Evolutionary conservation across 331 rosid genomes (phyloP), one percentile per base, ranked within the genome.

Genomic region (Rosa hybrid): DNA sequence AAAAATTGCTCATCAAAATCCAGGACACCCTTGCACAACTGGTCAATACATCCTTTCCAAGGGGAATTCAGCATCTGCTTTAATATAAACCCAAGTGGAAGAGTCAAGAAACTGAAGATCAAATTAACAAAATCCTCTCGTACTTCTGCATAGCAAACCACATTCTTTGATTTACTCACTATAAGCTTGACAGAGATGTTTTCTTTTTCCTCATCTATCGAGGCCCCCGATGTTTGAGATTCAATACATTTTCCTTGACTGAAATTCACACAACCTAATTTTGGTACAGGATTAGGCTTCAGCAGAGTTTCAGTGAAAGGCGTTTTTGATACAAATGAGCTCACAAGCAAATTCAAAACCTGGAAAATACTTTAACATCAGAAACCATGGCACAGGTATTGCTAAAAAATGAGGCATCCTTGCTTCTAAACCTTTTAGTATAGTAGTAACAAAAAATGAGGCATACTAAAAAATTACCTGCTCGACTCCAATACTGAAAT

Each of bases 261-360:
- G 8, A 20, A 12, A 78, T 54, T 51, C 9, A 0, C 9, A 53
- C 6, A 0, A 9, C 49, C 69, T 6, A 50, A 20, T 17, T 67
- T 1, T 23, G 9, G 48, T 38, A 17, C 14, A 6, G 67, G 25
- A 12, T 67, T 77, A 3, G 51, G 17, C 21, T 69, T 69, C 75
- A 68, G 65, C 6, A 78, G 45, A 50, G 53, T 23, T 34, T 78
- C 59, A 0, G 69, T 39, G 9, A 78, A 3, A 7, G 54, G 68
- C 8, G 14, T 68, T 39, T 57, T 53, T 17, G 77, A 41, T 23
- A 70, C 77, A 0, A 70, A 57, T 42, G 77, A 78, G 62, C 49
- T 7, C n/a, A 18, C 5, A 9, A 42, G 23, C 71, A 79, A 79
- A 18, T 79, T 45, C 62, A 71, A 1, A 23, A 71, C 71, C 71